These are phyloP conservation scores for Samsoniella hepiali DNA, from an alignment of 2,329 filamentous ascomycete genomes.

Conservation along the genomic window DNA sequence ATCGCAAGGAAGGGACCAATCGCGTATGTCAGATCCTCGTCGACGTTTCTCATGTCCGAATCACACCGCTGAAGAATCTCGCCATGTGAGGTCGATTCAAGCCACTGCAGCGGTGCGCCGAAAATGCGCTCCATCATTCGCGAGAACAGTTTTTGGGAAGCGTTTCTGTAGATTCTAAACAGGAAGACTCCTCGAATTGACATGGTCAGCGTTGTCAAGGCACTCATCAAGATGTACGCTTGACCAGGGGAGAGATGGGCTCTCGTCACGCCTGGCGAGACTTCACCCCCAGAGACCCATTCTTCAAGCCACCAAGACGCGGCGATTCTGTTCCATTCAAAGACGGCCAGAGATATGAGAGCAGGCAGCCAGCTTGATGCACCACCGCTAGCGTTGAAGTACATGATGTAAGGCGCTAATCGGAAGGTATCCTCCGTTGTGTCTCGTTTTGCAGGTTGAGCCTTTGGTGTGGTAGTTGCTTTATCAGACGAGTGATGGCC, in stretches of 20 bases:
- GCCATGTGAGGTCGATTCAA: constrained; percentile 3
- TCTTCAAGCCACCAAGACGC: not conserved
- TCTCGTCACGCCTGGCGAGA: not conserved
- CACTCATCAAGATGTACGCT: constrained; percentile 40
- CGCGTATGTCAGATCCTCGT: not conserved
- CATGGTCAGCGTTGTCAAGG: constrained; percentile 46
- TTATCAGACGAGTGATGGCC: not conserved
- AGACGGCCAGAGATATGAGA: constrained; percentile 53
- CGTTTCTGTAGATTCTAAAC: constrained; percentile 44
- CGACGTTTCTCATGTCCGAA: not conserved
- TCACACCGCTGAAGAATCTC: constrained; percentile 1
- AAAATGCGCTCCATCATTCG: constrained; percentile 1
- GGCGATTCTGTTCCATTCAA: constrained; percentile 3
- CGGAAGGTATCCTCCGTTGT: not conserved
- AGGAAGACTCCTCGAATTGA: constrained; percentile 53
- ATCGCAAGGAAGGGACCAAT: not conserved
- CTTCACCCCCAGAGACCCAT: not conserved
- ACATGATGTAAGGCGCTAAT: not conserved
- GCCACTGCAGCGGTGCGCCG: constrained; percentile 1
- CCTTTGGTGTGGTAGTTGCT: no score
- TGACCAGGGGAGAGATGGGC: not conserved
- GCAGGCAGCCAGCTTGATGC: constrained; percentile 38
- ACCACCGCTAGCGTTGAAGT: constrained; percentile 4
- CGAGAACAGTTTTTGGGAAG: not conserved
- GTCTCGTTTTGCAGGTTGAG: not conserved